Evolutionary conservation across 352 stramenopile genomes (phyloP).

Genomic region (Phytophthora boehmeriae): DNA sequence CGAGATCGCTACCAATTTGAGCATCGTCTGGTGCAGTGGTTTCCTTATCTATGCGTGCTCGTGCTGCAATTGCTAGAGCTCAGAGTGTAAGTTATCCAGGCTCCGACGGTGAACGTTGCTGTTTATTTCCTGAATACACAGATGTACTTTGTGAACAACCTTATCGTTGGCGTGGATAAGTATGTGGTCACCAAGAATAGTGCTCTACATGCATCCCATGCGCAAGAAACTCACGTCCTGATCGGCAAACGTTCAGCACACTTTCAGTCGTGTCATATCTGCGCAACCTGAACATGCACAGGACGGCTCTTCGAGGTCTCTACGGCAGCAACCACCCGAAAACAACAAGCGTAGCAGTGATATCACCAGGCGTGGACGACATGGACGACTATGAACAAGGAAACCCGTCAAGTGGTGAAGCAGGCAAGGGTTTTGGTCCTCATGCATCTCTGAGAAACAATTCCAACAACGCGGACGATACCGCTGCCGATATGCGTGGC

Average conservation of each 20-base stretch:
- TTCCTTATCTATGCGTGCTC: constrained; percentile 21
- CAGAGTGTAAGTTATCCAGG: too few species aligned
- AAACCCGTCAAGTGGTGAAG: constrained; percentile 24
- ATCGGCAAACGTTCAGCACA: constrained; percentile 1
- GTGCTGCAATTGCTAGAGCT: not conserved
- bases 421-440: constrained; percentile 30
- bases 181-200: constrained; percentile 26
- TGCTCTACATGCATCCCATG: not conserved
- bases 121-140: constrained; percentile 8
- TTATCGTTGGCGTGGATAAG: not conserved
- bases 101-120: not conserved
- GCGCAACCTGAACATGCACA: constrained; percentile 40
- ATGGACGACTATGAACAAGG: constrained; percentile 34
- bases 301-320: constrained; percentile 41
- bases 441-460: constrained; percentile 8
- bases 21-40: constrained; percentile 3
- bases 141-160: not conserved
- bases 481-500: constrained; percentile 7
- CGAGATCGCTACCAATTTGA: constrained; percentile 21
- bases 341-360: constrained; percentile 53
- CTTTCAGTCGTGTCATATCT: constrained; percentile 7
- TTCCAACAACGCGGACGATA: constrained; percentile 23
- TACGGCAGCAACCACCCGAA: constrained; percentile 46
- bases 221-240: constrained; percentile 19
- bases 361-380: constrained; percentile 56